phyloP scores from a whole-genome alignment of 768 basidiomycete genomes.

The Coprinellus micaceus region DNA sequence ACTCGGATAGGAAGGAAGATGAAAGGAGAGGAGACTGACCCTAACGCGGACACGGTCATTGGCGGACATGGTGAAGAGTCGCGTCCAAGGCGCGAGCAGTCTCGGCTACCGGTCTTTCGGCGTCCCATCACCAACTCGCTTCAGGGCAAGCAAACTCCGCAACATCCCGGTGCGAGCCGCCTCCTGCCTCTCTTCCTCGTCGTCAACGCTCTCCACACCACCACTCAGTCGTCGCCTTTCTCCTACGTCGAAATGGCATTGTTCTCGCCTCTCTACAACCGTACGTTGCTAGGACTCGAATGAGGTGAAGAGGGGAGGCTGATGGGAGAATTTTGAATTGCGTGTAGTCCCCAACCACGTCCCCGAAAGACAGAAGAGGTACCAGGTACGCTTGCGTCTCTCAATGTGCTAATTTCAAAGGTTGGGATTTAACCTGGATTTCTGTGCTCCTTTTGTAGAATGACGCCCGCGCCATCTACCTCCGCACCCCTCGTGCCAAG shows the following conservation, averaged over 20 bases:
- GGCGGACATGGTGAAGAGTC: conserved; percentile 38
- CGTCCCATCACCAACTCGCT: conserved; percentile 9
- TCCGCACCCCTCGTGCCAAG: conserved; percentile 57
- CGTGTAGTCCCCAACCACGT: conserved; percentile 59
- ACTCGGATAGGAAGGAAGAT: no score
- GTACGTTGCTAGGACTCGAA: conserved; percentile 36
- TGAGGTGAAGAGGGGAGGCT: not conserved
- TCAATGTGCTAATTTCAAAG: conserved; percentile 7
- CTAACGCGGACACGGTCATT: conserved; percentile 76
- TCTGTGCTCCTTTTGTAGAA: conserved; percentile 27
- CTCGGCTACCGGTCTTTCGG: conserved; percentile 34
- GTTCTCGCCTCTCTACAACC: conserved; percentile 61
- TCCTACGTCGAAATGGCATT: conserved; percentile 40
- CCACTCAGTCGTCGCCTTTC: conserved; percentile 16
- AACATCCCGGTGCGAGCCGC: conserved; percentile 29
- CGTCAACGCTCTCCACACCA: conserved; percentile 16
- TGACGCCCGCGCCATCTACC: conserved; percentile 51
- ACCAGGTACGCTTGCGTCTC: conserved; percentile 49
- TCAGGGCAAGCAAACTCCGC: conserved; percentile 36
- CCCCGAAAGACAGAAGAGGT: conserved; percentile 58
- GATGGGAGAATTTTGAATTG: conserved; percentile 6
- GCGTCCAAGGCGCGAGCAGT: not conserved
- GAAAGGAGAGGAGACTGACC: conserved; percentile 54
- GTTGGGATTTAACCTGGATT: conserved; percentile 5
- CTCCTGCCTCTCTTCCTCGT: conserved; percentile 5